Evolutionary conservation across 2,329 filamentous ascomycete genomes (phyloP), one percentile per base, ranked within the genome.

Genomic region (Ceratocystis cubensis): DNA sequence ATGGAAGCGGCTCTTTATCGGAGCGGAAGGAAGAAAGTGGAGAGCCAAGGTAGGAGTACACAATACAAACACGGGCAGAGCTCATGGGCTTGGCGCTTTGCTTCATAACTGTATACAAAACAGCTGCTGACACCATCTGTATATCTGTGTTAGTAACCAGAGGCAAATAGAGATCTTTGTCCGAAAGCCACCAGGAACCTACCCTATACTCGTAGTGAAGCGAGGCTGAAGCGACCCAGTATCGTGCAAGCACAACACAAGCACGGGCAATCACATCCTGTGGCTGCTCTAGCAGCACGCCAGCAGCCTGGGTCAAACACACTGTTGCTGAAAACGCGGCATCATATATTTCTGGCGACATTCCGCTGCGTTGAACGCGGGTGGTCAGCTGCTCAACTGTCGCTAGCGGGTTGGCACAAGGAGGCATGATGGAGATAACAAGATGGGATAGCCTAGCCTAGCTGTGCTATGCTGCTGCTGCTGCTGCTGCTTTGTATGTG

Each of bases 191-290:
- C 3, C 13, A 13, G 20, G 17, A 20, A 69, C 77, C 66, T 73
- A 81, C 79, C 71, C 78, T 81, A 66, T 84, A 88, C 71, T 85
- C 85, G 75, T 79, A 78, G 69, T 75, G 76, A 78, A 82, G 82
- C 72, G 76, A 80, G 66, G 75, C 83, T 73, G 78, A 81, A 30
- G 79, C 74, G 28, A 91, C 78, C 87, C 89, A 96, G 76, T 91
- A 94, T 15, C 93, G 84, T 64, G 88, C 87, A 44, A 96, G 84
- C 0, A 94, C 76, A 50, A 96, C 85, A 72, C 92, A 89, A 2
- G 92, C 90, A 72, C 91, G 89, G 3, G 91, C 89, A 48, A 94
- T 89, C 48, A 90, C 84, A 71, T 91, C 89, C 74, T 96, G 91
- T 5, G 91, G 89, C 48, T 97, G 80, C 61, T 89, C 84, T 2